Base-by-base conservation (phyloP, 441 rosid genomes). In the Oxalis stricta region DNA sequence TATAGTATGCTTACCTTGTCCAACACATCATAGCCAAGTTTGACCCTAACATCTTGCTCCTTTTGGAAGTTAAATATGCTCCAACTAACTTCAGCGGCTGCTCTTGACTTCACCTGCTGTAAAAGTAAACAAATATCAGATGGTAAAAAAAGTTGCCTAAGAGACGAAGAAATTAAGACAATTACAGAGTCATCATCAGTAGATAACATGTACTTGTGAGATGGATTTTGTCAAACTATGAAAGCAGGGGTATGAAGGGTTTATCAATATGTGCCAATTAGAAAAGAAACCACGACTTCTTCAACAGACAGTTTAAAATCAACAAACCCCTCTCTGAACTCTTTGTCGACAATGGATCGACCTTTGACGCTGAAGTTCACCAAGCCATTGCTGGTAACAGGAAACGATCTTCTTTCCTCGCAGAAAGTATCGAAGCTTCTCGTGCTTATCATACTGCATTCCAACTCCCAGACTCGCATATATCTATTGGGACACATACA, bases 41-140 rank as follows among this genome's bases (percentile, higher is more conserved):
- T 85, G 59, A 91, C 45, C 49, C 93, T 66, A 60, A 85, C 61
- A 54, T 83, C 98, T 55, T 91, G 96, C 39, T 81, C 91, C 60
- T 48, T 75, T 53, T 77, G 82, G 57, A 85, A 91, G 59, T 85
- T 72, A 52, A 66, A 56, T 64, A 76, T 56, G 69, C 71, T 72
- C 84, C 76, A 83, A 30, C 79, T 62, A 51, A 85, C 68, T 48
- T 91, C 95, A 3, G 85, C 85, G 35, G 77, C 93, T 66, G 82
- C 96, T 52, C 41, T 82, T 11, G 82, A 62, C 51, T 73, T 85
- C 69, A 69, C 78, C 98, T 91, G 85, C n/a, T n/a, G n/a, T n/a
- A n/a, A n/a, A n/a, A n/a, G n/a, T n/a, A n/a, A n/a, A n/a, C n/a
- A n/a, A n/a, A n/a, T n/a, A n/a, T 43, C 48, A 73, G 30, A 33